A percentile compares a stretch with the other conserved stretches of the same genome.
These are phyloP conservation scores for Hortiboletus campestris DNA, from an alignment of 768 basidiomycete species.

Conservation along the genomic window DNA sequence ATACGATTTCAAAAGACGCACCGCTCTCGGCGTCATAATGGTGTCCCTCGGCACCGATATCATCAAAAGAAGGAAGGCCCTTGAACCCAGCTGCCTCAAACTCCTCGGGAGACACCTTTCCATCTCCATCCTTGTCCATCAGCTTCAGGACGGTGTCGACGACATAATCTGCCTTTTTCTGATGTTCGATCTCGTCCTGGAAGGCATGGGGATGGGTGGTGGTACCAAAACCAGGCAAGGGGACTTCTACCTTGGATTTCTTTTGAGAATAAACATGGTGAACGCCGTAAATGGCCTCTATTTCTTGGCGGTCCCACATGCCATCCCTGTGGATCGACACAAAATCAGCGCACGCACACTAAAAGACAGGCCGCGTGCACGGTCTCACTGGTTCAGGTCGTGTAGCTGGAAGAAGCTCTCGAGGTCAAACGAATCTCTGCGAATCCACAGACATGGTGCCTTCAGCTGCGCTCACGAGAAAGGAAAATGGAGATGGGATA, in stretches of 20 bases:
- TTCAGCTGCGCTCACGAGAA: not conserved
- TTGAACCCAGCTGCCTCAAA: constrained; percentile 69
- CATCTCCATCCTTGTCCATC: constrained; percentile 77
- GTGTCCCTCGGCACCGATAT: constrained; percentile 86
- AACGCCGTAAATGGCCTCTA: constrained; percentile 94
- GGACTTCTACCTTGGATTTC: constrained; percentile 58
- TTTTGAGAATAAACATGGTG: constrained; percentile 88
- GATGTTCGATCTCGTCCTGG: constrained; percentile 74
- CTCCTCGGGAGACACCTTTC: constrained; percentile 65
- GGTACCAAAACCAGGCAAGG: not conserved
- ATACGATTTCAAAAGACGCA: constrained; percentile 34
- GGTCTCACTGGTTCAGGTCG: constrained; percentile 76
- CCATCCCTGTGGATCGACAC: constrained; percentile 56
- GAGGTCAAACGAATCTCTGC: constrained; percentile 77
- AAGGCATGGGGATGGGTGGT: not conserved
- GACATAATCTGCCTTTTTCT: constrained; percentile 78
- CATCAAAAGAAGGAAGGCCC: constrained; percentile 80
- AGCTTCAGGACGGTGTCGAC: constrained; percentile 64
- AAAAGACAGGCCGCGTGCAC: not conserved
- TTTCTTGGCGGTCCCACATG: constrained; percentile 79
- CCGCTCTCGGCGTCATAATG: constrained; percentile 92
- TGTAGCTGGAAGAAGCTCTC: constrained; percentile 94
- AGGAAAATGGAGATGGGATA: constrained; percentile 2
- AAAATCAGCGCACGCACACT: not conserved
- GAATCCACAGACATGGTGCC: not conserved